Evolutionary conservation across 2,329 filamentous ascomycete genomes (phyloP).

Genomic region (Teratosphaeria viscida): DNA sequence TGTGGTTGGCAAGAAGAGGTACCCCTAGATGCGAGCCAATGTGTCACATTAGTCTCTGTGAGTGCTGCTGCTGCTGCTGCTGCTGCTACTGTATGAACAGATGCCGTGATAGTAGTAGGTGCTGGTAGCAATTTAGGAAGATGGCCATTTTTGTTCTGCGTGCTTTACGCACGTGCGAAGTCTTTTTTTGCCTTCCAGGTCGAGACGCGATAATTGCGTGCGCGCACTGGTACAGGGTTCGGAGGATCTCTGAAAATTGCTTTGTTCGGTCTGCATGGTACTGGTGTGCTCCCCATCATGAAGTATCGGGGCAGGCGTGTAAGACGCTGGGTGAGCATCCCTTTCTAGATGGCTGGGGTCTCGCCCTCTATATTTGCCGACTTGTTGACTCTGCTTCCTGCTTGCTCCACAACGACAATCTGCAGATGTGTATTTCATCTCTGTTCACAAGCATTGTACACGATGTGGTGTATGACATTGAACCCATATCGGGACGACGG

Average conservation of each 20-base stretch:
- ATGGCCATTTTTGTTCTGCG: neutral
- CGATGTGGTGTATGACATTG: too few species aligned
- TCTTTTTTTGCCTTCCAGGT: too few species aligned
- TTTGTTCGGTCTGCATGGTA: neutral
- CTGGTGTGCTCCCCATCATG: neutral
- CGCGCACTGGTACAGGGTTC: too few species aligned
- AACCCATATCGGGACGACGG: too few species aligned
- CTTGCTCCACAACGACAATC: too few species aligned
- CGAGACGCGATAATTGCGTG: neutral
- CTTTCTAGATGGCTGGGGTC: neutral
- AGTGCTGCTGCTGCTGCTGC: neutral
- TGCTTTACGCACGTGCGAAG: neutral
- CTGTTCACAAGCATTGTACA: too few species aligned
- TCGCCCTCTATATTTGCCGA: too few species aligned
- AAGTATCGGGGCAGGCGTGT: neutral
- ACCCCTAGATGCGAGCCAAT: neutral
- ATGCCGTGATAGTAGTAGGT: neutral
- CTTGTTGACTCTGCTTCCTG: too few species aligned
- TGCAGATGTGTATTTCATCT: too few species aligned
- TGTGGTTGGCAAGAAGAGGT: neutral
- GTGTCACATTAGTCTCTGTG: neutral
- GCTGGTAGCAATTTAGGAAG: neutral
- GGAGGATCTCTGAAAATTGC: too few species aligned
- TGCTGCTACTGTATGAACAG: neutral
- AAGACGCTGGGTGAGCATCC: neutral